Conservation (phyloP, 805 yeast genomes). For the Candida palmyrensis region DNA sequence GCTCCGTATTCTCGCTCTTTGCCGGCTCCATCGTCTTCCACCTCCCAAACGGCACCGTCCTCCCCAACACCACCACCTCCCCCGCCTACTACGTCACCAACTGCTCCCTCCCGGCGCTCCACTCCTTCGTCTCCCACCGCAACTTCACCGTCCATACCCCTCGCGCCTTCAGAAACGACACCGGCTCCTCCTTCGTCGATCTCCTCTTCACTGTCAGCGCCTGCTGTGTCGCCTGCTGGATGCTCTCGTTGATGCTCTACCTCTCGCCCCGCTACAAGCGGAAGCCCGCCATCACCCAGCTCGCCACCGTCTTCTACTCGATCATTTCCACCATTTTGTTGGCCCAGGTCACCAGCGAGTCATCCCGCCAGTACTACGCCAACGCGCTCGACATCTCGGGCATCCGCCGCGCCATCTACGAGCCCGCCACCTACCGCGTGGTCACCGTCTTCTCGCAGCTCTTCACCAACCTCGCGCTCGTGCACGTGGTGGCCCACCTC, state of each 20-base stretch:
- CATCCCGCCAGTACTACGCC: constrained; percentile 44
- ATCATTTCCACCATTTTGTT: constrained; percentile 50
- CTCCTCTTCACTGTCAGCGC: constrained; percentile 51
- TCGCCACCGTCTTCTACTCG: constrained; percentile 56
- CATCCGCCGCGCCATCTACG: constrained; percentile 34
- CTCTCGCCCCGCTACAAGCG: constrained; percentile 46
- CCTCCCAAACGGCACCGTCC: constrained; percentile 10
- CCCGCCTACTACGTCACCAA: constrained; percentile 48
- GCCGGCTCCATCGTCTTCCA: constrained; percentile 23
- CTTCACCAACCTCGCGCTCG: constrained; percentile 49
- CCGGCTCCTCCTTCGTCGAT: constrained; percentile 39
- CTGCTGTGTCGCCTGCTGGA: constrained; percentile 63
- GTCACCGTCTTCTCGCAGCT: constrained; percentile 37
- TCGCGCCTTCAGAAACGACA: constrained; percentile 15
- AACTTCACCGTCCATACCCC: constrained; percentile 1
- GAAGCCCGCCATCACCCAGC: constrained; percentile 52
- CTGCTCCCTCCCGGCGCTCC: constrained; percentile 22
- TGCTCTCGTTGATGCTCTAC: constrained; percentile 53
- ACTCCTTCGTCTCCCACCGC: not conserved
- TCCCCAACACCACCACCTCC: constrained; percentile 8
- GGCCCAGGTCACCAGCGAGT: constrained; percentile 37
- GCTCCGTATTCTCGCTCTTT: constrained; percentile 35
- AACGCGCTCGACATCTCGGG: constrained; percentile 50
- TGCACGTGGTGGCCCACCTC: constrained; percentile 44
- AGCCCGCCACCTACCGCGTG: constrained; percentile 30